phyloP scores from a whole-genome alignment of 768 basidiomycete species.

The Macrolepiota dolichaula region DNA sequence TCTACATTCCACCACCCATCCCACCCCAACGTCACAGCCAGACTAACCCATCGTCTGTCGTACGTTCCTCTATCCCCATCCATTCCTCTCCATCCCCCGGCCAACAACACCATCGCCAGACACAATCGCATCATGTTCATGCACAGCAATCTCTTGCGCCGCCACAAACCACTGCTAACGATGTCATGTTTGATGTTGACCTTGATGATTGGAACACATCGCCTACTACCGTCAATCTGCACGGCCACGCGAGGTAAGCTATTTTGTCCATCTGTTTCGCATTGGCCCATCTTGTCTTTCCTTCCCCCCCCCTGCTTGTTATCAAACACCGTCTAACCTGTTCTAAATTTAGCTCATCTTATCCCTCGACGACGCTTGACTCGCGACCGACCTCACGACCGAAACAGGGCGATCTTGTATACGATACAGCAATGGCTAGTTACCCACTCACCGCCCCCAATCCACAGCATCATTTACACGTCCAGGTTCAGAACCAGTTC shows the following conservation, averaged over 20 bases:
- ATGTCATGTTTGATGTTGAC: conserved; percentile 22
- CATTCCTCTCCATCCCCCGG: neutral
- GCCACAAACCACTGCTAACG: conserved; percentile 10
- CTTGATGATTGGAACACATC: conserved; percentile 24
- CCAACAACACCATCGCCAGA: conserved; percentile 18
- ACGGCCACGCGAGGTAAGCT: conserved; percentile 14
- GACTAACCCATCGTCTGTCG: conserved; percentile 14
- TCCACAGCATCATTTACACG: neutral
- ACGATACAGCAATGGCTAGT: neutral
- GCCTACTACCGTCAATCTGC: conserved; percentile 1
- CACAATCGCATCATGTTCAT: conserved; percentile 16
- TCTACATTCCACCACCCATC: conserved; percentile 7
- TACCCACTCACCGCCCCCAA: conserved; percentile 6
- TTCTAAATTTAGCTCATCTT: conserved; percentile 12
- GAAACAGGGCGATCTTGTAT: conserved; percentile 8
- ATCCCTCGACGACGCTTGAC: neutral
- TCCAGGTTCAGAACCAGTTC: conserved; percentile 3
- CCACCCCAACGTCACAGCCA: conserved; percentile 15
- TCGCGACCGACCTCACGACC: conserved; percentile 5
- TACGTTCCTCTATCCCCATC: conserved; percentile 17
- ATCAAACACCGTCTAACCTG: conserved; percentile 12
- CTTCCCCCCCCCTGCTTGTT: neutral
- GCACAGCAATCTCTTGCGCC: conserved; percentile 17
- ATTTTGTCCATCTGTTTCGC: conserved; percentile 11
- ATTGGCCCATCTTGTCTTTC: neutral